Base-by-base conservation (phyloP, 2,329 filamentous ascomycete species). In the Aspergillus sp. region DNA sequence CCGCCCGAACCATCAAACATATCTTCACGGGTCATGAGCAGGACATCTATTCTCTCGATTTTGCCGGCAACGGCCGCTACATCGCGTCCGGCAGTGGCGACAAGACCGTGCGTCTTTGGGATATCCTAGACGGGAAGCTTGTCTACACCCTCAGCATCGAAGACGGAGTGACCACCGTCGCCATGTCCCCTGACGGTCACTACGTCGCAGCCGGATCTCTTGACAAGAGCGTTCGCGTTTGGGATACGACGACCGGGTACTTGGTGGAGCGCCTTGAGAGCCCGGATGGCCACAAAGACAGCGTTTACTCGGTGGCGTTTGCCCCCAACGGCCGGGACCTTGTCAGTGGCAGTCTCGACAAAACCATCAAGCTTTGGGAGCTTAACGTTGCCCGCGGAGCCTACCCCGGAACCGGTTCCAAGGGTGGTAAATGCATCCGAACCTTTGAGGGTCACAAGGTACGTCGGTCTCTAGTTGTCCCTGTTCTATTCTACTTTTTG, bases 351-450 rank as follows among this genome's bases (percentile, higher is more conserved):
- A 96, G 90, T 83, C 81, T 98, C 68, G 95, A 99, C 76, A 96
- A 96, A 83, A 98, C 94, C 0, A 98, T 98, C 82, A 96, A 97
- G 82, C 96, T 98, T 90, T 99, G 95, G 93, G 93, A 97, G 81
- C 84, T 99, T 54, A 88, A 85, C 57, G 85, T 90, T 22, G 86
- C 89, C 49, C 85, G 90, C 67, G 82, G 83, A 67, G 85, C 88
- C 69, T 84, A 87, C 60, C 83, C 86, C 51, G 86, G 85, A 71
- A 83, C 85, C 49, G 86, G 84, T 32, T 84, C 88, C 9, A 96
- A 95, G 81, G 90, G 90, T 39, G 94, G 95, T 68, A 92, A 96
- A 75, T 98, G 95, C 74, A 88, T 97, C 70, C 92, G 93, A 81
- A 98, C 94, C 1, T 99, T 98, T 70, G 95, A 98, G 73, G 95